These are phyloP conservation scores for Croton setiger DNA, from an alignment of 441 rosid genomes.

Conservation along the genomic window DNA sequence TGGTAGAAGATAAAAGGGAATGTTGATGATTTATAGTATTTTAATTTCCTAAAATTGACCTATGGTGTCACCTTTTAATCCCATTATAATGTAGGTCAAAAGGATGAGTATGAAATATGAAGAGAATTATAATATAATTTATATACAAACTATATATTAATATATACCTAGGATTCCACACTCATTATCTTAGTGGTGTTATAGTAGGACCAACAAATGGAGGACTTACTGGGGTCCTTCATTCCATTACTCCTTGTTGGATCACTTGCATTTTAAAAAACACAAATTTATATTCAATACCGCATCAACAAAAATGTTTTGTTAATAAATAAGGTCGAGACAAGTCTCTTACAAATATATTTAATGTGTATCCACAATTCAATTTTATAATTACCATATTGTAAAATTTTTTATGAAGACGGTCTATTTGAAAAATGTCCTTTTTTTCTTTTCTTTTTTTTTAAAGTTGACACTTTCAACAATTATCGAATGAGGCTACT, in stretches of 20 bases:
- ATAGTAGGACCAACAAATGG: conserved; percentile 29
- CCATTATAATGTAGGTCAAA: conserved; percentile 31
- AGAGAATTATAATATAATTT: not conserved
- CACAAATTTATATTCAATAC: not conserved
- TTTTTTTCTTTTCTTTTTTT: no score
- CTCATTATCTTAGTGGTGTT: conserved; percentile 20
- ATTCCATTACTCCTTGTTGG: not conserved
- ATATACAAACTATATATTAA: not conserved
- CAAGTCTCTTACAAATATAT: no score
- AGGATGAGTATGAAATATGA: conserved; percentile 14
- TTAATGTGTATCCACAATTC: no score
- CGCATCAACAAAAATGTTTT: no score
- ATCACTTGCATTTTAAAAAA: not conserved
- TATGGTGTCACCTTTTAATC: conserved; percentile 19
- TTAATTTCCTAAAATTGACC: conserved; percentile 24
- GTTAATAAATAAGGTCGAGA: no score
- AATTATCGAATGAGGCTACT: no score
- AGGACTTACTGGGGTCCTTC: conserved; percentile 9
- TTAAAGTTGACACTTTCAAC: no score
- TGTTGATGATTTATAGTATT: not conserved
- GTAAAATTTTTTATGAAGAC: no score
- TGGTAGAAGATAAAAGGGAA: not conserved
- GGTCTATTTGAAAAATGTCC: no score
- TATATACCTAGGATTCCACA: conserved; percentile 47
- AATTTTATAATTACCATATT: no score